Evolutionary conservation across 2,329 filamentous ascomycete species (phyloP), one percentile per base, ranked within the genome.

Genomic region (Verticillium isaacii): DNA sequence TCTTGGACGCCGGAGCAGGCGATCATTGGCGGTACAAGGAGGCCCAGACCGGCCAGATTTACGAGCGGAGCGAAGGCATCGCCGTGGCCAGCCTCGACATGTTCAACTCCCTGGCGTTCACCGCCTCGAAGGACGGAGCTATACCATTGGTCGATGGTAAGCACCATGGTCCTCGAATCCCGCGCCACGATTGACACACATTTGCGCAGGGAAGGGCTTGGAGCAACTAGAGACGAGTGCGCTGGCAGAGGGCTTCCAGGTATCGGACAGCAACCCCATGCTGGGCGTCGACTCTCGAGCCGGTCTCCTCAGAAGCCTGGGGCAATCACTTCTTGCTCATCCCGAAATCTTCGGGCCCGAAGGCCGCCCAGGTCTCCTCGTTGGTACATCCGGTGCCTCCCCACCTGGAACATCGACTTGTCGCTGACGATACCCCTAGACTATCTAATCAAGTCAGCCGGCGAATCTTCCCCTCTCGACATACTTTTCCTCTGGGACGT

Each of bases 1-100:
- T 87, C 17, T 73, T 86, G 0, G 84, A 87, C 66, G 84, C 82
- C 0, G 82, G 82, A 0, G 82, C 82, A 0, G 82, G 82, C 1
- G 79, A 84, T 67, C 63, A 70, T 12, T 84, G 82, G 82, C 69
- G 66, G 0, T 84, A 75, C 60, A 71, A 68, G 1, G 82, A 84
- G 66, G 74, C 77, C 0, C 17, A 52, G 45, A 72, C 72, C 1
- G 71, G 68, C 6, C 64, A 71, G 8, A 63, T 66, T 7, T 79
- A 78, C 55, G 74, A 70, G 9, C 68, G 81, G 4, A 82, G 79
- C 59, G 82, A 84, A 64, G 81, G 82, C 1, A 82, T 83, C 39
- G 82, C 81, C 1, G 78, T 83, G 1, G 81, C 81, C 0, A 76
- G 74, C 1, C 68, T 83, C 2, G 73, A 84, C 66, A 83, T 84